Percentiles rank a stretch among this genome's conserved stretches.
These are phyloP conservation scores for Blastobotrys serpentis DNA, from an alignment of 1,139 yeast genomes.

Conservation along the genomic window DNA sequence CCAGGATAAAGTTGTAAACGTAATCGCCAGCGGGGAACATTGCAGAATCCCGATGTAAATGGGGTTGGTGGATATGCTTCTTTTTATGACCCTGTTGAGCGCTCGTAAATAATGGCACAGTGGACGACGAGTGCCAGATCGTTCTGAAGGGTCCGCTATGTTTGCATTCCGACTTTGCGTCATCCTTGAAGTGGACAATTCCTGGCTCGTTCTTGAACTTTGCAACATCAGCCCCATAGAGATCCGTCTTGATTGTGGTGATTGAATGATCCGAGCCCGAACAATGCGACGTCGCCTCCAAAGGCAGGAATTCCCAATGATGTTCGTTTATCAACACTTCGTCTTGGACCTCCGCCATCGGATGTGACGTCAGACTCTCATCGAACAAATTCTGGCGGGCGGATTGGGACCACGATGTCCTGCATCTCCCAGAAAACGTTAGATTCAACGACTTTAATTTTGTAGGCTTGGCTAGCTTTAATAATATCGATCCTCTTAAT, in stretches of 20 bases:
- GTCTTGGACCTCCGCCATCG: constrained; percentile 36
- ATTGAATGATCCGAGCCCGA: constrained; percentile 21
- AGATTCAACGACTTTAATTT: constrained; percentile 64
- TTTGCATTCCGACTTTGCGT: constrained; percentile 17
- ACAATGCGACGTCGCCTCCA: constrained; percentile 10
- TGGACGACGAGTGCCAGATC: constrained; percentile 13
- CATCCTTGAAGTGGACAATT: constrained; percentile 24
- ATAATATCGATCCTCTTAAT: constrained; percentile 72
- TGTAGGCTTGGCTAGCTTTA: constrained; percentile 69
- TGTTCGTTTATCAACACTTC: constrained; percentile 35
- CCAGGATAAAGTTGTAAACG: constrained; percentile 69
- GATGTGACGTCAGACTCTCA: constrained; percentile 24
- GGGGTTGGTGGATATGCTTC: constrained; percentile 11
- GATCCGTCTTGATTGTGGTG: constrained; percentile 35
- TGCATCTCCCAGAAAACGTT: constrained; percentile 62
- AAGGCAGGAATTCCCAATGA: constrained; percentile 39
- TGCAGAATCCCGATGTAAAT: constrained; percentile 29
- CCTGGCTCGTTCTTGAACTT: constrained; percentile 27
- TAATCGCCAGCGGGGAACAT: constrained; percentile 70
- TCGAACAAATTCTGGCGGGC: constrained; percentile 21
- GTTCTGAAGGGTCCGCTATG: constrained; percentile 22
- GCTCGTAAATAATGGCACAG: constrained; percentile 17
- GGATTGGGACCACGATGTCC: constrained; percentile 75
- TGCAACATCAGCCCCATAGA: constrained; percentile 39
- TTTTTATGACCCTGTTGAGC: constrained; percentile 6